Evolutionary conservation across 768 basidiomycete species (phyloP).

Genomic region (Leccinum subgranulosum): DNA sequence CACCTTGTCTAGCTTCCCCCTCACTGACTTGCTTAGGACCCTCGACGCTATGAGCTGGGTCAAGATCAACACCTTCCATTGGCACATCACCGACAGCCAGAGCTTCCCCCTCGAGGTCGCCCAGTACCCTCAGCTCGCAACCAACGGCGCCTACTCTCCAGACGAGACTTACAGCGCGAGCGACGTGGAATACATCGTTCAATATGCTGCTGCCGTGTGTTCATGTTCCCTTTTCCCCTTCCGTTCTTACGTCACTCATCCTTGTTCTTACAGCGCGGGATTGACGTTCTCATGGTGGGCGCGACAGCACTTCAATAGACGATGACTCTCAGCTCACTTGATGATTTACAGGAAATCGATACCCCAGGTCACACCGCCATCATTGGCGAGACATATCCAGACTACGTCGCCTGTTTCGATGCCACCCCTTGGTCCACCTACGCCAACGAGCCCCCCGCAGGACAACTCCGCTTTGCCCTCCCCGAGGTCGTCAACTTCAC

Average conservation of each 20-base stretch:
- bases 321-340: not conserved
- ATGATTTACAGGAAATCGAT: constrained; percentile 63
- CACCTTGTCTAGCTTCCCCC: constrained; percentile 33
- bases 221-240: not conserved
- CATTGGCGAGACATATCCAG: constrained; percentile 64
- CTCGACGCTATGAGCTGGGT: constrained; percentile 53
- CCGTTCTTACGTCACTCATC: not conserved
- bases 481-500: constrained; percentile 60
- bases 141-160: constrained; percentile 65
- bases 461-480: constrained; percentile 74
- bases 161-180: constrained; percentile 47
- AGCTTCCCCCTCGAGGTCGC: constrained; percentile 72
- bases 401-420: constrained; percentile 65
- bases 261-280: constrained; percentile 49
- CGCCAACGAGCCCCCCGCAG: constrained; percentile 76
- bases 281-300: constrained; percentile 60
- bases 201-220: constrained; percentile 70
- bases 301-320: not conserved
- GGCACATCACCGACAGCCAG: constrained; percentile 83
- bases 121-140: constrained; percentile 56
- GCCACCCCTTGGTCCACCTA: constrained; percentile 56
- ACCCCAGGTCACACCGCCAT: constrained; percentile 78
- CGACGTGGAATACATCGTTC: constrained; percentile 58
- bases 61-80: constrained; percentile 72
- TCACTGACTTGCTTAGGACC: constrained; percentile 38